Base-by-base conservation (phyloP, 345 rosid genomes). In the Citrus maxima region DNA sequence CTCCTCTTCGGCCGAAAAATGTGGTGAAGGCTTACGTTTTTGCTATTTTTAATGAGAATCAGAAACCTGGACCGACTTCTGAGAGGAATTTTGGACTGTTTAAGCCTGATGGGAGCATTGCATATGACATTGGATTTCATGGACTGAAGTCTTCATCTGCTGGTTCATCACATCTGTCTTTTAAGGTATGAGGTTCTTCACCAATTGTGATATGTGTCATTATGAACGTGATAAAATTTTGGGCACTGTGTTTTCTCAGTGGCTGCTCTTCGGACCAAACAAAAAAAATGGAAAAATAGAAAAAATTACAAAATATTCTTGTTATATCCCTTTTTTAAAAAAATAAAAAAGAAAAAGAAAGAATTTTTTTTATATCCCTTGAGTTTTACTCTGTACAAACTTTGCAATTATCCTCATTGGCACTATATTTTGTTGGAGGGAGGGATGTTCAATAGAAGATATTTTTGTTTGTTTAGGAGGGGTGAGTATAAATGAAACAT, bases 31-130 rank as follows among this genome's bases (percentile, higher is more conserved):
- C 90, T 32, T 96, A 96, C 78, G 79, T 96, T 76, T 97, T 97
- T 87, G 99, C 99, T 0, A 46, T 92, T 40, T 97, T 97, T 80
- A 97, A 97, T 49, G 99, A 97, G 86, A 34, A 97, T 83, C 66
- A 38, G 76, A 97, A 97, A 83, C 79, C 94, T 4, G 99, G 98
- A 14, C 84, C 93, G 10, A 90, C 97, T 66, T 96, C 99, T 58
- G 99, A 96, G 91, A 90, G 88, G 80, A 88, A 97, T 79, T 97
- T 78, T 81, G 99, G 99, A 75, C 91, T 97, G 75, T 97, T 86
- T 80, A 97, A 97, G 87, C 87, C 98, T 40, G 95, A 97, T 72
- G 99, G 99, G 74, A 94, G 88, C 84, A 90, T 92, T 78, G 80
- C 97, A 1, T 97, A 97, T 72, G 90, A 97, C 79, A 83, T 97